These are phyloP conservation scores for Carex scoparia DNA, from an alignment of 176 grass and related monocot species.

Conservation along the genomic window DNA sequence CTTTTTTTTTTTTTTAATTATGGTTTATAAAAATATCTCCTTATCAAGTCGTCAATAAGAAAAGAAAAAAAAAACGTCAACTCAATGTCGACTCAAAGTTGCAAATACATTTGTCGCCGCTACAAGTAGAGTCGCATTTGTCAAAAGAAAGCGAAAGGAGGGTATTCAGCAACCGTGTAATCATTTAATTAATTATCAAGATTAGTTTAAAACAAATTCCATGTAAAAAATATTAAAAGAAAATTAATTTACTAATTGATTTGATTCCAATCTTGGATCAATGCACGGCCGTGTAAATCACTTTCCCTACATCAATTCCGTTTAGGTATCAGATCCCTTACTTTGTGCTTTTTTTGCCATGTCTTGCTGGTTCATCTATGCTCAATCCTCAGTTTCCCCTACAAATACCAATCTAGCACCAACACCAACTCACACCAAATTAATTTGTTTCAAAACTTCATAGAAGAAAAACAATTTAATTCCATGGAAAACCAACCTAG, in stretches of 20 bases:
- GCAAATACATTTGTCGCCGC: not conserved
- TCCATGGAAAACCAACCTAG: conserved; percentile 32
- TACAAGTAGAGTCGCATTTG: not conserved
- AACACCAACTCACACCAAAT: not conserved
- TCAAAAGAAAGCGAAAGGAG: not conserved
- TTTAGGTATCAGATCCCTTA: conserved; percentile 26
- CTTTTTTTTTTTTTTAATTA: no score
- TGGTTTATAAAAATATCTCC: no score
- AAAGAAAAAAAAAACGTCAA: no score
- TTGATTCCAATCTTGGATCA: conserved; percentile 35
- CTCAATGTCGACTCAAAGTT: not conserved
- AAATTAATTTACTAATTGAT: conserved; percentile 7
- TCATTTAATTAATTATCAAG: not conserved
- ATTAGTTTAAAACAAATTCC: not conserved
- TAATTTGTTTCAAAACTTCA: not conserved
- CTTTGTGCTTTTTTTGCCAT: conserved; percentile 1
- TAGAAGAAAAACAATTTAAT: not conserved
- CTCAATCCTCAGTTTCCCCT: conserved; percentile 4
- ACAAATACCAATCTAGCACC: conserved; percentile 24
- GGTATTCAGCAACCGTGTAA: not conserved
- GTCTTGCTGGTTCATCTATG: conserved; percentile 17
- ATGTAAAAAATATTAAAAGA: not conserved
- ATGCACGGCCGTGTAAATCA: conserved; percentile 8
- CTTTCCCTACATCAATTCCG: conserved; percentile 6
- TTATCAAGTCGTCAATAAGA: no score